Evolutionary conservation across 352 stramenopile species (phyloP).

Genomic region (Hyaloperonospora brassicae): DNA sequence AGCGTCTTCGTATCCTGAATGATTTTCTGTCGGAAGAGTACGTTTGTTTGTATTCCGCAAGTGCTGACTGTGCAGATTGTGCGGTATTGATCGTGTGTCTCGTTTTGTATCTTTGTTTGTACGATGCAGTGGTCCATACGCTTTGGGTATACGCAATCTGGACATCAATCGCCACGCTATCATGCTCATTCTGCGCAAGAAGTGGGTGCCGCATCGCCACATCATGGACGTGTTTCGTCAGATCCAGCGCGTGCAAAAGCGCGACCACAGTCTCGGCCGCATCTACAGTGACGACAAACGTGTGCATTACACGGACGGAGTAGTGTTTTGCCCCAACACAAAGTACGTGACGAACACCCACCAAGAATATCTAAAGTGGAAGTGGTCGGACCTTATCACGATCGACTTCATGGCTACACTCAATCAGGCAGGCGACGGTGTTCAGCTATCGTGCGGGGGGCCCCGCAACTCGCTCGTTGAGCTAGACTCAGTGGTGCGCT

Average conservation of each 20-base stretch:
- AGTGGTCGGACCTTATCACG: slow-evolving; percentile 87
- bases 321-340: slow-evolving; percentile 86
- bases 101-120: neutral
- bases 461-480: slow-evolving; percentile 72
- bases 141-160: slow-evolving; percentile 50
- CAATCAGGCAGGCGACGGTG: slow-evolving; percentile 39
- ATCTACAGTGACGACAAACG: slow-evolving; percentile 82
- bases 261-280: slow-evolving; percentile 61
- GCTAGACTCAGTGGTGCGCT: slow-evolving; percentile 72
- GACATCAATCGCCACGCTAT: slow-evolving; percentile 61
- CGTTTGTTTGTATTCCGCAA: slow-evolving; percentile 10
- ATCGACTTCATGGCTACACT: slow-evolving; percentile 75
- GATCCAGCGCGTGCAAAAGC: slow-evolving; percentile 72
- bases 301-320: slow-evolving; percentile 84
- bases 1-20: slow-evolving; percentile 72
- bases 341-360: slow-evolving; percentile 79
- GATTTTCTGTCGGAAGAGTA: slow-evolving; percentile 83
- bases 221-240: slow-evolving; percentile 79
- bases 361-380: slow-evolving; percentile 89
- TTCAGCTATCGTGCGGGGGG: slow-evolving; percentile 67
- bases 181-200: slow-evolving; percentile 72
- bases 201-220: slow-evolving; percentile 72
- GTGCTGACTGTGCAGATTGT: neutral
- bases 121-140: slow-evolving; percentile 52
- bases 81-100: slow-evolving; percentile 3